Base-by-base conservation (phyloP, 805 yeast species). In the Candida corydali region DNA sequence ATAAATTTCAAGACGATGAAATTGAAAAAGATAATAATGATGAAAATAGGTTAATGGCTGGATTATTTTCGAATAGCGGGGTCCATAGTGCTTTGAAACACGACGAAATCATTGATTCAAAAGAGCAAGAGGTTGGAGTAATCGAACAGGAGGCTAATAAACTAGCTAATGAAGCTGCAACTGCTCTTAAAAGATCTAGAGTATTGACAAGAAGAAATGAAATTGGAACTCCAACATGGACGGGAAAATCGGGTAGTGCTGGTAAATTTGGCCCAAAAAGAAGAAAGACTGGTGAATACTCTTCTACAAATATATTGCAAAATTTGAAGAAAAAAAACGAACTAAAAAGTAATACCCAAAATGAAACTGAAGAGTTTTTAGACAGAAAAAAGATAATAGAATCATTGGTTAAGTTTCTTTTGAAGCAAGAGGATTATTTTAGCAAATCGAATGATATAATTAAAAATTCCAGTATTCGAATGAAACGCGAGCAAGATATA, bases 181-280 rank as follows among this genome's bases (percentile, higher is more conserved):
- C 61, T 14, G 81, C 80, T 0, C 56, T 85, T 38, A 67, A 75
- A 37, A 73, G 75, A 41, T 86, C 96, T 0, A 60, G 88, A 27
- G 67, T 61, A 32, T 54, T 62, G 16, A 69, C 88, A 1, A 46
- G 71, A 15, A 57, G 55, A 37, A 63, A 52, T 33, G 54, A 49
- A 17, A 67, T 89, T 20, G 95, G 95, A 4, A 80, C 83, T 0
- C 98, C 97, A 0, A 91, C 98, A 0, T 93, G 97, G 94, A 91
- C 98, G 0, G 98, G 98, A 0, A 76, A 76, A 46, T 86, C 82
- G 66, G 98, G 98, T 0, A 57, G 63, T 14, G 96, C 96, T 0
- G 96, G 96, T 1, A 74, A 69, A 45, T 58, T 67, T 20, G 63
- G 61, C 0, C 50, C 52, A 2, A 61, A 53, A 33, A 50, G 43